Evolutionary conservation across 306 rosid species (phyloP).

Genomic region (Castanea sativa): DNA sequence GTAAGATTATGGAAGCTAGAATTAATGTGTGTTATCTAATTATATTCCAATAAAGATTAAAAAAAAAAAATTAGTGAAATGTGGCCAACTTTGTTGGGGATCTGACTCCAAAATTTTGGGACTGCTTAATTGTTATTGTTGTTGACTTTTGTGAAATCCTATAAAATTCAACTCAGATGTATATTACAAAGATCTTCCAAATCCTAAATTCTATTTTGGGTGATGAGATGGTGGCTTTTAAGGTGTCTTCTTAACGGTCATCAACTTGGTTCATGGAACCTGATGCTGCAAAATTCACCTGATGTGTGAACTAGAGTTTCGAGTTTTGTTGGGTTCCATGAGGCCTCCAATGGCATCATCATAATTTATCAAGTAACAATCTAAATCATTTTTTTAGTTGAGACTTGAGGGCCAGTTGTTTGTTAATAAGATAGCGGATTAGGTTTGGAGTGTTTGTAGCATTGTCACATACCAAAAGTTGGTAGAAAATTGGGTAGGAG

Average conservation of each 20-base stretch:
- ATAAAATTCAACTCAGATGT: too few relatives aligned
- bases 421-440: not conserved
- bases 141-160: too few relatives aligned
- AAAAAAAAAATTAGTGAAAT: too few relatives aligned
- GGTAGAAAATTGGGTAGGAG: not conserved
- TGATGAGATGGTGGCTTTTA: not conserved
- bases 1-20: not conserved
- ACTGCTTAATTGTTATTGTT: too few relatives aligned
- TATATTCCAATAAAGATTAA: not conserved
- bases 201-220: not conserved
- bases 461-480: not conserved
- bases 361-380: too few relatives aligned
- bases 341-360: not conserved
- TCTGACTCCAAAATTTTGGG: too few relatives aligned
- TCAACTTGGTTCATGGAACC: not conserved
- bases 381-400: not conserved
- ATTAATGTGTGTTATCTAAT: too few relatives aligned
- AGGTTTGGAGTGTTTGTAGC: not conserved
- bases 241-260: not conserved
- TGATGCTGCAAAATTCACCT: not conserved
- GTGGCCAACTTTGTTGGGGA: too few relatives aligned
- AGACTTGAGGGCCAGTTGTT: not conserved
- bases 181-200: not conserved
- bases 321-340: not conserved
- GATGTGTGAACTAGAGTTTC: not conserved